Percentiles rank a stretch among this genome's conserved stretches.
These are phyloP conservation scores for Entomortierella chlamydospora DNA, from an alignment of 192 early-diverging fungal species.

Conservation along the genomic window DNA sequence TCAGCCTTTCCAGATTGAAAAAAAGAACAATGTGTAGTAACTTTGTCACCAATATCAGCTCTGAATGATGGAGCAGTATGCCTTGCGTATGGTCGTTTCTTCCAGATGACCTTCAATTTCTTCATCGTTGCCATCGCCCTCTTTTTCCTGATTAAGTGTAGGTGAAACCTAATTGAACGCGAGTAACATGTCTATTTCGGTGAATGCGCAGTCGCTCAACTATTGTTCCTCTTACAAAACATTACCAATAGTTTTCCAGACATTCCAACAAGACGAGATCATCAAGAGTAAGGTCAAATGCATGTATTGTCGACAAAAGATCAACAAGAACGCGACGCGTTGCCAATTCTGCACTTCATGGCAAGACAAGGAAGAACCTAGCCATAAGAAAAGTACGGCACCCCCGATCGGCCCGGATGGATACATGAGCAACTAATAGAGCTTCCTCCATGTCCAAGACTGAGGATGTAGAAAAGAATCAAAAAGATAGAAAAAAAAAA, in stretches of 20 bases:
- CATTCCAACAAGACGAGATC: constrained; percentile 48
- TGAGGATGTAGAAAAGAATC: too few relatives aligned
- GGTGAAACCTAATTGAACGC: neutral
- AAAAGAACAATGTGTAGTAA: too few relatives aligned
- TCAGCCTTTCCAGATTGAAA: too few relatives aligned
- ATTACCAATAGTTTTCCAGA: constrained; percentile 25
- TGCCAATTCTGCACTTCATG: constrained; percentile 51
- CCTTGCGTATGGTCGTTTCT: constrained; percentile 38
- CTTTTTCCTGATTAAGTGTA: constrained; percentile 31
- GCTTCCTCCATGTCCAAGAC: neutral
- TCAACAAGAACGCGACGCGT: constrained; percentile 42
- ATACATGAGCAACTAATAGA: constrained; percentile 20
- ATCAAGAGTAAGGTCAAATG: constrained; percentile 52
- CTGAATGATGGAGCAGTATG: constrained; percentile 45
- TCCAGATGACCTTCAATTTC: constrained; percentile 43
- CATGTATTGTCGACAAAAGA: constrained; percentile 46
- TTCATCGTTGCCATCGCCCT: constrained; percentile 29
- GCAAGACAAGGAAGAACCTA: constrained; percentile 28
- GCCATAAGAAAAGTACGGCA: constrained; percentile 10
- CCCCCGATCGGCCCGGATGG: constrained; percentile 14
- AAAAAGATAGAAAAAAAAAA: neutral
- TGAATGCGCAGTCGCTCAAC: too few relatives aligned
- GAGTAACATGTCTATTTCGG: too few relatives aligned
- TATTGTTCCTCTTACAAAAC: neutral
- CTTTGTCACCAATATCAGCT: too few relatives aligned